These are phyloP conservation scores for Penicillium thymicola DNA, from an alignment of 2,329 filamentous ascomycete genomes.

Conservation along the genomic window DNA sequence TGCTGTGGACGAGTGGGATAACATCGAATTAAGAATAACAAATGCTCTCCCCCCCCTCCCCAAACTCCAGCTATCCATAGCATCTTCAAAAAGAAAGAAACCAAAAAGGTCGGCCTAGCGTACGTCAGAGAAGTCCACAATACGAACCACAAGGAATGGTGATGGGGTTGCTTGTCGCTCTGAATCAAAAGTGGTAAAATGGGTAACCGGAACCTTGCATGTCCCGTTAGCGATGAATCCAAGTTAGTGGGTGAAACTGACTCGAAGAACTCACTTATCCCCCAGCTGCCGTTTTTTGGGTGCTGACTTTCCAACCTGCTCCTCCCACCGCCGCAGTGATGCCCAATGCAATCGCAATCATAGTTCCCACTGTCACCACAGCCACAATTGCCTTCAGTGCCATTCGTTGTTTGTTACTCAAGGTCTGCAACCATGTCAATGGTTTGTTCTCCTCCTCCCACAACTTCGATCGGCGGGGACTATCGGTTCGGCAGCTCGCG, in stretches of 20 bases:
- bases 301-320: constrained; percentile 42
- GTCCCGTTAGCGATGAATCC: neutral
- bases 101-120: neutral
- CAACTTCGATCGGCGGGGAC: constrained; percentile 31
- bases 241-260: neutral
- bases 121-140: neutral
- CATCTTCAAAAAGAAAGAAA: neutral
- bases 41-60: neutral
- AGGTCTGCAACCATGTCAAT: constrained; percentile 33
- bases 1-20: neutral
- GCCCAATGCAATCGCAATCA: constrained; percentile 46
- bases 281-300: constrained; percentile 29
- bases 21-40: neutral
- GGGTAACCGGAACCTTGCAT: neutral
- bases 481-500: constrained; percentile 15
- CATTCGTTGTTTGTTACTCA: constrained; percentile 39
- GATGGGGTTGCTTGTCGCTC: neutral
- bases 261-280: constrained; percentile 13
- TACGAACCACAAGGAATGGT: neutral
- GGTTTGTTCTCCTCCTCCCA: constrained; percentile 35
- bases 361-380: constrained; percentile 41
- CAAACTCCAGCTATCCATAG: neutral
- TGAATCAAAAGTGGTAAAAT: neutral
- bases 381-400: constrained; percentile 41
- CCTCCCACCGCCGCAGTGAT: constrained; percentile 45